These are phyloP conservation scores for Hypoxylon sp. DNA, from an alignment of 2,329 filamentous ascomycete genomes.

Conservation along the genomic window DNA sequence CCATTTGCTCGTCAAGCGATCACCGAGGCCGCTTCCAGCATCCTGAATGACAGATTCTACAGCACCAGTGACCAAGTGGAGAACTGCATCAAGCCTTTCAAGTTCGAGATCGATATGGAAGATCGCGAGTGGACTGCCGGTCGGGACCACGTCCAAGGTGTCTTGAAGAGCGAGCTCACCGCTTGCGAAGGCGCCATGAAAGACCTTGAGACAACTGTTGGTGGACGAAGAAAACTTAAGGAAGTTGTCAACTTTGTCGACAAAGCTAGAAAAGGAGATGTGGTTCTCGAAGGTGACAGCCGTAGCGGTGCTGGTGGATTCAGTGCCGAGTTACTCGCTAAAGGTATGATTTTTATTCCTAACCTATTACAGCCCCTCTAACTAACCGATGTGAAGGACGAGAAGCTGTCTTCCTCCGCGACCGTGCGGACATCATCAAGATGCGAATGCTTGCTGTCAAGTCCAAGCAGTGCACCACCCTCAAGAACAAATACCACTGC, in stretches of 20 bases:
- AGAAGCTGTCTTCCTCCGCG: constrained; percentile 92
- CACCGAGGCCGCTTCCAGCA: constrained; percentile 85
- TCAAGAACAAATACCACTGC: constrained; percentile 94
- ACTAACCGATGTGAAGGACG: constrained; percentile 67
- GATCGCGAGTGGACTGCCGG: constrained; percentile 87
- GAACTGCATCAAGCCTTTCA: constrained; percentile 99
- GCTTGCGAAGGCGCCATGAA: constrained; percentile 84
- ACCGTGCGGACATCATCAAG: constrained; percentile 87
- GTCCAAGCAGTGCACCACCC: constrained; percentile 84
- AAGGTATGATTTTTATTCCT: constrained; percentile 65
- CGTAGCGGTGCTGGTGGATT: constrained; percentile 91
- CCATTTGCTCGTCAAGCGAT: constrained; percentile 95
- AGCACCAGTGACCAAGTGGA: constrained; percentile 98
- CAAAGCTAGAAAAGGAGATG: constrained; percentile 84
- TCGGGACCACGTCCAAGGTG: constrained; percentile 79
- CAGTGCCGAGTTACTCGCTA: constrained; percentile 82
- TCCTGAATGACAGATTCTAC: constrained; percentile 93
- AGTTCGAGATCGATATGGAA: constrained; percentile 96
- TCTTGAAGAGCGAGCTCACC: constrained; percentile 86
- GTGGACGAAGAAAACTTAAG: constrained; percentile 82
- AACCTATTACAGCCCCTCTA: not conserved
- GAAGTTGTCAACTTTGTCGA: constrained; percentile 95
- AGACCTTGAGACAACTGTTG: constrained; percentile 77
- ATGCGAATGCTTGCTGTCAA: constrained; percentile 89
- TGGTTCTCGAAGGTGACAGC: constrained; percentile 84